Conservation (phyloP, 768 basidiomycete genomes). For the Russula sp. region DNA sequence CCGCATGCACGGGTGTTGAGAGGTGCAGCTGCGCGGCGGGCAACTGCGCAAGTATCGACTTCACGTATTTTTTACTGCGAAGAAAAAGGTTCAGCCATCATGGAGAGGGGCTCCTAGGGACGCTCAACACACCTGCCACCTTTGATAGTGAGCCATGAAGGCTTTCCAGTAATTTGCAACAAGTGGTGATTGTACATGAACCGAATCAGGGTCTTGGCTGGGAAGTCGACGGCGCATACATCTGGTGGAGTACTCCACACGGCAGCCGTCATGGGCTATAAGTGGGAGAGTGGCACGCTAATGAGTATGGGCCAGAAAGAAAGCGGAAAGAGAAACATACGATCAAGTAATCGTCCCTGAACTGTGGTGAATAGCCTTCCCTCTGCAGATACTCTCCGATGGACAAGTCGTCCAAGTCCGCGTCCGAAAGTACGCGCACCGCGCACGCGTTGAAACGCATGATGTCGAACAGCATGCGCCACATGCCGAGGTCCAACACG, state of each 20-base stretch:
- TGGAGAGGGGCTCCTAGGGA: constrained; percentile 29
- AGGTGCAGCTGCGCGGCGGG: constrained; percentile 49
- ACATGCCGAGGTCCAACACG: constrained; percentile 56
- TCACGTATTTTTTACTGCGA: constrained; percentile 46
- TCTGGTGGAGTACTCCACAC: constrained; percentile 76
- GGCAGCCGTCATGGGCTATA: constrained; percentile 66
- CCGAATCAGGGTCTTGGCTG: constrained; percentile 58
- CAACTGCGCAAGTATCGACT: constrained; percentile 49
- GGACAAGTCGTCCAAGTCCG: constrained; percentile 32
- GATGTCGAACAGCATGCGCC: constrained; percentile 66
- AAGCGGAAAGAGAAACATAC: constrained; percentile 33
- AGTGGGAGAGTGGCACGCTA: background rate
- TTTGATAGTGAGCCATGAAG: constrained; percentile 63
- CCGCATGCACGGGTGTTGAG: constrained; percentile 43
- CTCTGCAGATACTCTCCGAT: constrained; percentile 51
- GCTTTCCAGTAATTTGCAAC: constrained; percentile 62
- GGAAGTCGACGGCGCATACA: constrained; percentile 61
- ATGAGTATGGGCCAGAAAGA: background rate
- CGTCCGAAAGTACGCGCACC: constrained; percentile 36
- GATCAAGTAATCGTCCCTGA: constrained; percentile 68
- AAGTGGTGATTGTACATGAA: constrained; percentile 73
- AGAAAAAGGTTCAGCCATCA: background rate
- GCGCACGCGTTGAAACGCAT: constrained; percentile 68
- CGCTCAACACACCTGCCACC: constrained; percentile 52
- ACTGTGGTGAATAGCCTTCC: constrained; percentile 59